Evolutionary conservation across 768 basidiomycete genomes (phyloP).

Genomic region (Paxillus involutus): DNA sequence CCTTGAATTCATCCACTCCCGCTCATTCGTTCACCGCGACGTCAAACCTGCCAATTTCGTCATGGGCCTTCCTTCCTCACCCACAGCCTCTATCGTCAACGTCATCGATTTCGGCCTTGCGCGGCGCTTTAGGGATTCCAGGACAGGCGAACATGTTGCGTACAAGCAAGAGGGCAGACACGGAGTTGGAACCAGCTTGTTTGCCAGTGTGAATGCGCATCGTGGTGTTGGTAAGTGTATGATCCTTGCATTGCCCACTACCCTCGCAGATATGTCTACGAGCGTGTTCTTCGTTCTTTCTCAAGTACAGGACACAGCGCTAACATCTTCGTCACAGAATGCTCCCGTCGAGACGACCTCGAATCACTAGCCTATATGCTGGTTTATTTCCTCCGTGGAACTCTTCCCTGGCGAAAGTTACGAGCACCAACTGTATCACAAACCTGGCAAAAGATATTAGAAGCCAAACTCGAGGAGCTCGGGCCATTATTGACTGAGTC

Average conservation of each 20-base stretch:
- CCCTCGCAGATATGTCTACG: not conserved
- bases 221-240: slow-evolving; percentile 62
- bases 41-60: slow-evolving; percentile 99
- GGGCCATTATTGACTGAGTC: slow-evolving; percentile 17
- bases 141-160: slow-evolving; percentile 65
- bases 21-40: slow-evolving; percentile 93
- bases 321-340: slow-evolving; percentile 43
- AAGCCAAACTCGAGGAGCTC: slow-evolving; percentile 66
- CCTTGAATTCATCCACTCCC: slow-evolving; percentile 94
- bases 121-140: slow-evolving; percentile 70
- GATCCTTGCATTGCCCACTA: not conserved
- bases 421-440: slow-evolving; percentile 62
- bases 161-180: slow-evolving; percentile 73
- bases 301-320: too few species aligned
- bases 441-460: slow-evolving; percentile 78
- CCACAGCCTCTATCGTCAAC: slow-evolving; percentile 73
- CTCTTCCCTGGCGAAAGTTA: slow-evolving; percentile 75
- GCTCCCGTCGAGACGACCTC: slow-evolving; percentile 75
- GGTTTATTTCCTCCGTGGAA: slow-evolving; percentile 77
- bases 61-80: slow-evolving; percentile 71
- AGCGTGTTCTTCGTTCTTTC: not conserved
- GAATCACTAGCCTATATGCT: slow-evolving; percentile 83
- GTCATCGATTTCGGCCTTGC: slow-evolving; percentile 90
- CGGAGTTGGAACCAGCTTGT: slow-evolving; percentile 77
- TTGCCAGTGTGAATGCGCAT: slow-evolving; percentile 74